Evolutionary conservation across 768 basidiomycete genomes (phyloP).

Genomic region (Bullera alba): DNA sequence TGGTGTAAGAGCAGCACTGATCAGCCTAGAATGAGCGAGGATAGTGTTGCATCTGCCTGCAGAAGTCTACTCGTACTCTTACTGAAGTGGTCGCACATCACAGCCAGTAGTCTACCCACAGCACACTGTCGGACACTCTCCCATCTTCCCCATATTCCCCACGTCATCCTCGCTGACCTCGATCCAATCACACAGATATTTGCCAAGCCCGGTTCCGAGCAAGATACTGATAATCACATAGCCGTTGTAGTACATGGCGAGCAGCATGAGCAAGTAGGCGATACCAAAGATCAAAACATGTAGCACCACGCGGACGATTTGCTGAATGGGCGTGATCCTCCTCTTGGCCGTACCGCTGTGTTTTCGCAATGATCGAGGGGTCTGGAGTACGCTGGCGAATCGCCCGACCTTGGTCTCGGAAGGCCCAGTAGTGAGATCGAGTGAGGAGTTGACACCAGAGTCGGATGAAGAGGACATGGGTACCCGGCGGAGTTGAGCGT

Average conservation of each 20-base stretch:
- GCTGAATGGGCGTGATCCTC: slow-evolving; percentile 23
- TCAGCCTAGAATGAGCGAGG: too few species aligned
- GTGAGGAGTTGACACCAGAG: slow-evolving; percentile 4
- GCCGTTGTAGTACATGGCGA: slow-evolving; percentile 43
- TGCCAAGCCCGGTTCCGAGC: slow-evolving; percentile 24
- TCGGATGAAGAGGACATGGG: too few species aligned
- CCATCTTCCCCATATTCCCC: background rate
- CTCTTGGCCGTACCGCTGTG: background rate
- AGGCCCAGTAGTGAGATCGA: background rate
- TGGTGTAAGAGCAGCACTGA: too few species aligned
- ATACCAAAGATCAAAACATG: slow-evolving; percentile 20
- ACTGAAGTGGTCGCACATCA: too few species aligned
- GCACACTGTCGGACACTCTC: slow-evolving; percentile 8
- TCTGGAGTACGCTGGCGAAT: background rate
- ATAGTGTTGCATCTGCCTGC: too few species aligned
- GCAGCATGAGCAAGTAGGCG: slow-evolving; percentile 23
- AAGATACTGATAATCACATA: slow-evolving; percentile 40
- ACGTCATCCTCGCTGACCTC: slow-evolving; percentile 1
- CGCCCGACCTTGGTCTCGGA: background rate
- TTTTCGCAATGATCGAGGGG: too few species aligned
- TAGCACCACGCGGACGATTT: slow-evolving; percentile 28
- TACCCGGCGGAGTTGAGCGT: slow-evolving; percentile 12
- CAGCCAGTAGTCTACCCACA: slow-evolving; percentile 3
- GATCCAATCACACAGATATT: slow-evolving; percentile 29
- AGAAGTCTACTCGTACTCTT: too few species aligned